Percentiles rank a stretch among this genome's conserved stretches.
Conservation (phyloP, 2,329 filamentous ascomycete genomes). For the Pseudocercospora crystallina region DNA sequence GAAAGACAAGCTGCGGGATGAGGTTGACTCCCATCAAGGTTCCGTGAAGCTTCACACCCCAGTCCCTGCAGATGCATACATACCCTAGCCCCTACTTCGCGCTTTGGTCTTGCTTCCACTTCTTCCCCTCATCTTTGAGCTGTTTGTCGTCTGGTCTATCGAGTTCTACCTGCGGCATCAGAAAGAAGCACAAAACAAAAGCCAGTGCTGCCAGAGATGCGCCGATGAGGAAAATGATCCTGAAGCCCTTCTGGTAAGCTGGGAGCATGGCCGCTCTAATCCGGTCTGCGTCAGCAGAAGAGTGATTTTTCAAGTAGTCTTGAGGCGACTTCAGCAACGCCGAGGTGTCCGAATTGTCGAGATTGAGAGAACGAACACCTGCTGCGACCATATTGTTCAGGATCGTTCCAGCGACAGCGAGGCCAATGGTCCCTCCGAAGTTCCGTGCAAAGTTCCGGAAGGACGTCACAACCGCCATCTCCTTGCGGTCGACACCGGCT, state of each 20-base stretch:
- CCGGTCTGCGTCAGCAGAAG: slow-evolving; percentile 27
- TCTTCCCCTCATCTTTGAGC: slow-evolving; percentile 20
- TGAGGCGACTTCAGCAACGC: slow-evolving; percentile 16
- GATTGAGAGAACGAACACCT: slow-evolving; percentile 9
- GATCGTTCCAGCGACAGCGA: slow-evolving; percentile 18
- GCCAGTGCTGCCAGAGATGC: slow-evolving; percentile 39
- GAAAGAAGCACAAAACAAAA: slow-evolving; percentile 33
- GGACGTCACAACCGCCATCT: slow-evolving; percentile 54
- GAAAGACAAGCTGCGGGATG: too few species aligned
- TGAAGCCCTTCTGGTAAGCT: slow-evolving; percentile 42
- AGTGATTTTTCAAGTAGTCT: slow-evolving; percentile 21
- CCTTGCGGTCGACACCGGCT: slow-evolving; percentile 46
- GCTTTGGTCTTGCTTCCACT: slow-evolving; percentile 8
- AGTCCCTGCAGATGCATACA: not conserved
- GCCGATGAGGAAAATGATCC: slow-evolving; percentile 42
- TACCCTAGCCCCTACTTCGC: not conserved
- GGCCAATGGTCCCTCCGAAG: slow-evolving; percentile 41
- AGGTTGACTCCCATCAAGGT: too few species aligned
- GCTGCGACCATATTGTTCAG: slow-evolving; percentile 18
- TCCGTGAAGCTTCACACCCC: too few species aligned
- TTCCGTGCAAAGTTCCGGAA: slow-evolving; percentile 52
- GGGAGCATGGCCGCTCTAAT: slow-evolving; percentile 28
- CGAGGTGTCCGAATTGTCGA: slow-evolving; percentile 10
- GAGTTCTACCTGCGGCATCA: slow-evolving; percentile 39
- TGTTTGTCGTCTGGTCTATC: slow-evolving; percentile 19